Base-by-base conservation (phyloP, 2,329 filamentous ascomycete genomes). In the Pyrenochaeta sp. region DNA sequence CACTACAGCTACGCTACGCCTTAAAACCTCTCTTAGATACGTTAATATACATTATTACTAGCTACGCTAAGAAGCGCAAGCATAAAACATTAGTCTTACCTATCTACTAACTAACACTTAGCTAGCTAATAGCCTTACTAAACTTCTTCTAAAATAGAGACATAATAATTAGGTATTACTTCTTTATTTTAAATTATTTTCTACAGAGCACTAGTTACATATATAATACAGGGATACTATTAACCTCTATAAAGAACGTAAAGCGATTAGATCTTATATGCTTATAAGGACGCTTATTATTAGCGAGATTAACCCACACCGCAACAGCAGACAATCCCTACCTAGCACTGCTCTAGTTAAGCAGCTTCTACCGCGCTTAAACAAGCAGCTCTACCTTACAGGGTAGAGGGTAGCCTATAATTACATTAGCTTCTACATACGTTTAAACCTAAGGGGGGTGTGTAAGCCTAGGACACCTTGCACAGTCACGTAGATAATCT, bases 11-110 rank as follows among this genome's bases (percentile, higher is more conserved):
- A 22, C 19, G 6, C 24, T 29, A 8, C 32, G 31, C 11, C 38
- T 53, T 7, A 26, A 30, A 9, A 55, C 48, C 0, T 45, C 36
- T 18, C 42, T 59, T 8, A 15, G 41, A 3, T 44, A 58, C 35
- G 52, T 53, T 21, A 21, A 44, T 20, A 44, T 44, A 32, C 34
- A 44, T 21, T 14, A 44, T 28, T 18, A 32, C 34, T 44, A 21
- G 50, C 14, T 54, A 7, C 34, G 44, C 4, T 41, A 56, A 18
- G 50, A 53, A 32, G 30, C 28, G 8, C 7, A 34, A 13, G 13
- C 11, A 13, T 17, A 37, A 2, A 23, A 28, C 13, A 35, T 53
- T 17, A 32, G 36, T 22, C 24, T 41, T 24, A 17, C n/a, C 13
- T 41, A 35, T 7, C 28, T 35, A 21, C 24, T 4, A 17, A 41